These are phyloP conservation scores for Trypanosoma brucei DNA, from an alignment of 208 protist species.

Conservation along the genomic window DNA sequence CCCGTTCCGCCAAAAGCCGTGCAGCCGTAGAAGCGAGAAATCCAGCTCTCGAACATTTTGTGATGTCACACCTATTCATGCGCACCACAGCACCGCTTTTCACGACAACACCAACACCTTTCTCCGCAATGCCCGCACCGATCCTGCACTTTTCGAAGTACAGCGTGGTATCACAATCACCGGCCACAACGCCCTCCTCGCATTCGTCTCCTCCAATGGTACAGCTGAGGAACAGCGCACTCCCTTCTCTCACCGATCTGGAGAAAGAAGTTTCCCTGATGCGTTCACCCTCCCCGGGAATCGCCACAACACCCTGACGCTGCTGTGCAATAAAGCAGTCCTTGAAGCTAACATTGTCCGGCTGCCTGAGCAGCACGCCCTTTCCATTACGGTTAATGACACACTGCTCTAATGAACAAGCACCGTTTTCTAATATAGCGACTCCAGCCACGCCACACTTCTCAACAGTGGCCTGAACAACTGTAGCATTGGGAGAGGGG, in stretches of 20 bases:
- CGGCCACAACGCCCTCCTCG: slow-evolving; percentile 10
- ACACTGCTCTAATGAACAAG: slow-evolving; percentile 21
- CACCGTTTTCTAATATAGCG: slow-evolving; percentile 13
- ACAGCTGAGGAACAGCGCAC: slow-evolving; percentile 14
- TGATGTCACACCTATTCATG: slow-evolving; percentile 15
- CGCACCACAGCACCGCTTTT: slow-evolving; percentile 6
- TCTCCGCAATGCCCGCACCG: slow-evolving; percentile 2
- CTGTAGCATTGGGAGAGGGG: slow-evolving; percentile 6
- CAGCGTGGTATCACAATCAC: neutral
- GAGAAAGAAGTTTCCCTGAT: neutral
- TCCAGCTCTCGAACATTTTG: slow-evolving; percentile 16
- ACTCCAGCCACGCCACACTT: slow-evolving; percentile 22
- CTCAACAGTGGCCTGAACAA: slow-evolving; percentile 17
- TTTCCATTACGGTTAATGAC: slow-evolving; percentile 10
- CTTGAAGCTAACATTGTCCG: slow-evolving; percentile 16
- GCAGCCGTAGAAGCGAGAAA: slow-evolving; percentile 4
- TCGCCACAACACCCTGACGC: slow-evolving; percentile 1
- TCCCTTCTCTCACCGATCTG: neutral
- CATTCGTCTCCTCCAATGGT: slow-evolving; percentile 17
- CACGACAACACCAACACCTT: slow-evolving; percentile 21
- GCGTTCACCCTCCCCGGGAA: neutral
- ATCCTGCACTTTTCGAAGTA: slow-evolving; percentile 15
- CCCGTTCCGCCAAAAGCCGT: slow-evolving; percentile 14
- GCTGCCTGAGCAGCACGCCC: slow-evolving; percentile 9
- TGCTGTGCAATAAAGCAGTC: slow-evolving; percentile 18